Evolutionary conservation across 2,329 filamentous ascomycete species (phyloP).

Genomic region (Rasamsonia emersonii): DNA sequence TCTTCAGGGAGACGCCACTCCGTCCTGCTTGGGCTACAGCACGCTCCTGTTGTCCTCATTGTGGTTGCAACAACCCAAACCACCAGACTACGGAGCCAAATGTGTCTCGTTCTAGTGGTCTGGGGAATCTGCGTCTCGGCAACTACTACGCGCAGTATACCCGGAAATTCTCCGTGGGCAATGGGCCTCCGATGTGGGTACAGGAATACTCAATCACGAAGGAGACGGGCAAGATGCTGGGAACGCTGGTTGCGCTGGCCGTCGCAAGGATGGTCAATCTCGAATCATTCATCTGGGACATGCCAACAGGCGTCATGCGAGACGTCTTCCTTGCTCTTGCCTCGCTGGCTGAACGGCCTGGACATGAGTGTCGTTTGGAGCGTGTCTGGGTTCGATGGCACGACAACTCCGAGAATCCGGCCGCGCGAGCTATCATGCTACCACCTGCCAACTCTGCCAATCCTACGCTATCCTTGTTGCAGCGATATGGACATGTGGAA

Average conservation of each 20-base stretch:
- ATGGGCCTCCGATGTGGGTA: constrained; percentile 69
- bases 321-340: constrained; percentile 74
- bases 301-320: constrained; percentile 74
- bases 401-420: constrained; percentile 52
- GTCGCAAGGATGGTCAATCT: constrained; percentile 75
- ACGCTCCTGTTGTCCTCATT: constrained; percentile 18
- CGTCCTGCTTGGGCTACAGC: constrained; percentile 17
- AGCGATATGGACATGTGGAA: constrained; percentile 55
- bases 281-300: constrained; percentile 79
- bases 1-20: constrained; percentile 45
- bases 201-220: constrained; percentile 74
- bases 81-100: constrained; percentile 11
- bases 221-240: constrained; percentile 82
- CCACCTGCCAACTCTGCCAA: constrained; percentile 9
- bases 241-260: constrained; percentile 68
- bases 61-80: constrained; percentile 17
- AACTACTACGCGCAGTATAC: constrained; percentile 74
- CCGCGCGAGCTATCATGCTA: constrained; percentile 15
- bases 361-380: constrained; percentile 58
- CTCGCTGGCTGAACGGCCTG: constrained; percentile 56
- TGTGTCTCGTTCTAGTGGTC: constrained; percentile 3
- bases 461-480: constrained; percentile 31
- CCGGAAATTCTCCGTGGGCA: constrained; percentile 75
- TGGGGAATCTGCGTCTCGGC: constrained; percentile 41
- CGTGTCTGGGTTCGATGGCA: constrained; percentile 77